A percentile compares a stretch with the other conserved stretches of the same genome.
phyloP scores from a whole-genome alignment of 2,329 filamentous ascomycete species.

The Fusarium pseudonygamai region DNA sequence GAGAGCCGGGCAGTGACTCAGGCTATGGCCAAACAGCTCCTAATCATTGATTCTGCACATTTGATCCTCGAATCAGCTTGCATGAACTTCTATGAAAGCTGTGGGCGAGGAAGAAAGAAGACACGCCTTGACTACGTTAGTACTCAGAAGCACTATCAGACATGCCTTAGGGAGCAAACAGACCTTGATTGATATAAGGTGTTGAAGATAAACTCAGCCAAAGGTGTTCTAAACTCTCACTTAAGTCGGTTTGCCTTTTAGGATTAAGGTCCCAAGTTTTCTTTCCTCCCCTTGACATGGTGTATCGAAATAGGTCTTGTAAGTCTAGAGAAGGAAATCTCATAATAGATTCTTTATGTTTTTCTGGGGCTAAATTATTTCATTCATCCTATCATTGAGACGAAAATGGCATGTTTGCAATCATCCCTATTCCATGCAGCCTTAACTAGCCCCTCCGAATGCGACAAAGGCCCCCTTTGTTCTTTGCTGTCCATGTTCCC shows the following conservation, averaged over 20 bases:
- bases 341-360: neutral
- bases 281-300: neutral
- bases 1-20: slow-evolving; percentile 40
- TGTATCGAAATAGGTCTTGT: neutral
- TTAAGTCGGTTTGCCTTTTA: neutral
- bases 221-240: neutral
- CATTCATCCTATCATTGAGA: slow-evolving; percentile 9
- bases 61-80: slow-evolving; percentile 10
- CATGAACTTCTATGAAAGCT: slow-evolving; percentile 13
- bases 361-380: neutral
- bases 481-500: slow-evolving; percentile 10
- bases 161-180: neutral
- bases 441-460: slow-evolving; percentile 18
- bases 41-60: slow-evolving; percentile 25
- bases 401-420: slow-evolving; percentile 14
- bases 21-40: slow-evolving; percentile 25
- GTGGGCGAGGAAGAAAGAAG: neutral
- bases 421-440: slow-evolving; percentile 19
- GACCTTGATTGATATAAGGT: neutral
- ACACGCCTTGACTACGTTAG: neutral
- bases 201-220: neutral
- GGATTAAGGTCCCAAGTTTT: neutral
- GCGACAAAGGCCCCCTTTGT: slow-evolving; percentile 32
- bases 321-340: neutral
- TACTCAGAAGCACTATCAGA: neutral